A percentile compares a stretch with the other conserved stretches of the same genome.
Evolutionary conservation across 73 alveolate species (phyloP).

Genomic region (Breviolum minutum): DNA sequence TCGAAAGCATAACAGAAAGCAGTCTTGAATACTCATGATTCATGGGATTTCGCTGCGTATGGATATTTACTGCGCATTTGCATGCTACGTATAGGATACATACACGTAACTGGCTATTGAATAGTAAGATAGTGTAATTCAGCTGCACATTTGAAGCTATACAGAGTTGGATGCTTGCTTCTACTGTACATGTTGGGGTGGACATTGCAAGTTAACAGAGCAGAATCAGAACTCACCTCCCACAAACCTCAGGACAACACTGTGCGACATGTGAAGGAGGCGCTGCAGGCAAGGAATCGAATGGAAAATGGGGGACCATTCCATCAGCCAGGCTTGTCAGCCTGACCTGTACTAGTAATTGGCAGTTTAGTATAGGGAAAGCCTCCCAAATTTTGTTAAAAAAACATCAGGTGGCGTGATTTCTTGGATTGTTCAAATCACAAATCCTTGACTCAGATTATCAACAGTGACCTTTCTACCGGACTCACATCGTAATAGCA

Average conservation of each 20-base stretch:
- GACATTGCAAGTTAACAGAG: too few relatives aligned
- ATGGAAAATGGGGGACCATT: neutral
- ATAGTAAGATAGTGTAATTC: too few relatives aligned
- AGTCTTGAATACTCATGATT: too few relatives aligned
- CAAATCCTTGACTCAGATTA: neutral
- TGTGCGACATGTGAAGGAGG: conserved; percentile 95
- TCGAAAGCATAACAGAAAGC: too few relatives aligned
- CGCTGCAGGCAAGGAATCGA: conserved; percentile 70
- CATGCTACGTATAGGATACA: too few relatives aligned
- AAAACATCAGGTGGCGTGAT: neutral
- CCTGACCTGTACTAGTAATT: neutral
- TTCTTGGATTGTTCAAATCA: neutral
- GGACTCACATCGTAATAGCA: neutral
- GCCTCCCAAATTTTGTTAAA: neutral
- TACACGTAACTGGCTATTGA: too few relatives aligned
- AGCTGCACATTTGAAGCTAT: too few relatives aligned
- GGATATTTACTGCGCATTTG: too few relatives aligned
- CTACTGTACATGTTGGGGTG: too few relatives aligned
- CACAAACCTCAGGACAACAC: conserved; percentile 96
- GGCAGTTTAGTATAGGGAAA: neutral
- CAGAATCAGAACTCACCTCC: too few relatives aligned
- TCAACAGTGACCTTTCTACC: neutral
- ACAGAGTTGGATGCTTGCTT: too few relatives aligned
- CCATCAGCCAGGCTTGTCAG: neutral
- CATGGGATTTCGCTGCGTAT: too few relatives aligned